These are phyloP conservation scores for Kandelia obovata DNA, from an alignment of 345 rosid genomes.

Conservation along the genomic window DNA sequence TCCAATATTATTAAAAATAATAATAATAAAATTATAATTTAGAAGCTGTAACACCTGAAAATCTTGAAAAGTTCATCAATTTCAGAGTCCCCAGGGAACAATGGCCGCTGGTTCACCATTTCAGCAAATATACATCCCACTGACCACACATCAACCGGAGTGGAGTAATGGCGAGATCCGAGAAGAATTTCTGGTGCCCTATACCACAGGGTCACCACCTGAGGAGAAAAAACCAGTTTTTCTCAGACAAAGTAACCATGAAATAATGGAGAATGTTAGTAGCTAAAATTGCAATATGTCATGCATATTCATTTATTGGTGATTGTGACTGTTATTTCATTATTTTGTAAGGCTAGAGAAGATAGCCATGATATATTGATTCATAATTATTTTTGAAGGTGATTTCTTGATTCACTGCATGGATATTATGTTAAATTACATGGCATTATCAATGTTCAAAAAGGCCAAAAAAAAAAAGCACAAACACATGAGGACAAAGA, in stretches of 20 bases:
- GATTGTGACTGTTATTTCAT: background rate
- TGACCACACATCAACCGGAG: slow-evolving; percentile 99
- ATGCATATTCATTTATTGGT: background rate
- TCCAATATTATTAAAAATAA: background rate
- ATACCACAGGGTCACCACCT: slow-evolving; percentile 99
- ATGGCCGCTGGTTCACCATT: slow-evolving; percentile 90
- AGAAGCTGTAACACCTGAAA: slow-evolving; percentile 59
- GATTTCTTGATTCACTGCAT: no score
- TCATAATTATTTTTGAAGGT: no score
- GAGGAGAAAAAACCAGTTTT: slow-evolving; percentile 16
- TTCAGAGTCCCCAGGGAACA: slow-evolving; percentile 98
- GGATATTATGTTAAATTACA: no score
- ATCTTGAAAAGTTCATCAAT: slow-evolving; percentile 91
- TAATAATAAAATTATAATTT: background rate
- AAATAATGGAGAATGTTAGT: background rate
- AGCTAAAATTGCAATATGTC: background rate
- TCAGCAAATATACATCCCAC: slow-evolving; percentile 99
- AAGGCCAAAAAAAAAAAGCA: no score
- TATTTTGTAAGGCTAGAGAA: no score
- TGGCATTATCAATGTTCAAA: no score
- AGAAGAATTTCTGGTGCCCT: slow-evolving; percentile 97
- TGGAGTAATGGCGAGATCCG: slow-evolving; percentile 95
- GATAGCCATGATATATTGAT: no score
- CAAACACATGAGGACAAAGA: no score
- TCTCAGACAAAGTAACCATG: slow-evolving; percentile 20